phyloP scores from a whole-genome alignment of 2,329 filamentous ascomycete genomes.

The Alternaria sp. region DNA sequence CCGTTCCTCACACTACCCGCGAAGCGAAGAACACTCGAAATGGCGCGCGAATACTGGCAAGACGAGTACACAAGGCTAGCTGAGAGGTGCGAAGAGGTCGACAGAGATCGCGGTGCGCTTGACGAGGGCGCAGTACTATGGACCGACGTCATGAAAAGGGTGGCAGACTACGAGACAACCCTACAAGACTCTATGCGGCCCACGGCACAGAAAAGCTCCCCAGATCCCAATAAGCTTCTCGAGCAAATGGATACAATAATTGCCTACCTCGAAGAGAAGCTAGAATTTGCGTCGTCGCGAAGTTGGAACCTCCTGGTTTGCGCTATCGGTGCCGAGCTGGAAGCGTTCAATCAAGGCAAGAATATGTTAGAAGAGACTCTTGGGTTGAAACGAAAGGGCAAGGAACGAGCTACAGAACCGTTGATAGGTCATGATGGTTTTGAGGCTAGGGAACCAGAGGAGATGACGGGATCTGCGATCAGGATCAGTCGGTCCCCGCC shows the following conservation, averaged over 20 bases:
- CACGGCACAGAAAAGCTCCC: constrained; percentile 18
- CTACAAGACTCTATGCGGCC: constrained; percentile 62
- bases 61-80: constrained; percentile 65
- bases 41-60: constrained; percentile 75
- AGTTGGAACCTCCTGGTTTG: constrained; percentile 78
- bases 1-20: constrained; percentile 67
- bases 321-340: constrained; percentile 75
- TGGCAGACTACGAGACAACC: constrained; percentile 70
- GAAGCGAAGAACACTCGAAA: constrained; percentile 69
- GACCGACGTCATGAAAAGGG: constrained; percentile 65
- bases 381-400: constrained; percentile 34
- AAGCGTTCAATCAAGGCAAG: constrained; percentile 68
- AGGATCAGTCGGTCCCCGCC: constrained; percentile 35
- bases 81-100: constrained; percentile 61
- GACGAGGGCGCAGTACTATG: constrained; percentile 72
- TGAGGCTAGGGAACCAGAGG: constrained; percentile 24
- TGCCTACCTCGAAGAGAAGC: constrained; percentile 59
- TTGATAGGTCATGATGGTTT: constrained; percentile 29
- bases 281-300: constrained; percentile 63
- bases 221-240: constrained; percentile 26
- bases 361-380: constrained; percentile 58
- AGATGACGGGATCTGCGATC: constrained; percentile 40
- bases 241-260: constrained; percentile 64
- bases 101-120: constrained; percentile 68
- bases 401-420: constrained; percentile 30